Evolutionary conservation across 805 yeast genomes (phyloP).

Genomic region (Brettanomyces sp.): DNA sequence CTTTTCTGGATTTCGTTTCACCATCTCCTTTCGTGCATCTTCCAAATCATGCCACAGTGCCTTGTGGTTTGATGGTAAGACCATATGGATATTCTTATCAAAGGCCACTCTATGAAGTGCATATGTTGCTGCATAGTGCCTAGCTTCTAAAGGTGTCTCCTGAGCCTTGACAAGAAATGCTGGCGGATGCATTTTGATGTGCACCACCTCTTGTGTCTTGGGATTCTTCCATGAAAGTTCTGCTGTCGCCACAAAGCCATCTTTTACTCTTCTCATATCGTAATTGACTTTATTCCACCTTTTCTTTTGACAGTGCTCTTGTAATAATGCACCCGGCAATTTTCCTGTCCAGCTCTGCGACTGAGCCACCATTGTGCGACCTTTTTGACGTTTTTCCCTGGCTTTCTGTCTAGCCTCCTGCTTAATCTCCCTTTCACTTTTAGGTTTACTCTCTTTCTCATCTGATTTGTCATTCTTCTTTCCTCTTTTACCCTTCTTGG

Average conservation of each 20-base stretch:
- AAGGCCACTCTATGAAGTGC: conserved; percentile 73
- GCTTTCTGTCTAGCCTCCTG: not conserved
- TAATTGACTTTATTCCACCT: conserved; percentile 86
- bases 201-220: conserved; percentile 60
- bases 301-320: conserved; percentile 78
- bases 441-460: conserved; percentile 1
- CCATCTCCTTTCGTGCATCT: conserved; percentile 40
- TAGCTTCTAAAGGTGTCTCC: conserved; percentile 79
- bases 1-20: conserved; percentile 34
- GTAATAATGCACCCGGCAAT: conserved; percentile 74
- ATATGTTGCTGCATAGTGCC: conserved; percentile 85
- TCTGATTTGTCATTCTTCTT: conserved; percentile 6
- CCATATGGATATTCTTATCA: conserved; percentile 77
- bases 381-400: conserved; percentile 9
- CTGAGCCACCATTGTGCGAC: conserved; percentile 47
- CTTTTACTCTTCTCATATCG: conserved; percentile 42
- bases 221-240: conserved; percentile 68
- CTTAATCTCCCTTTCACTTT: conserved; percentile 3
- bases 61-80: conserved; percentile 75
- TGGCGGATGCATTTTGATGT: conserved; percentile 45
- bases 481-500: conserved; percentile 7
- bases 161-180: conserved; percentile 48
- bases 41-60: conserved; percentile 72
- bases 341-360: conserved; percentile 91
- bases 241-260: conserved; percentile 60